phyloP scores from a whole-genome alignment of 352 stramenopile species.

The Globisporangium cystogenes region DNA sequence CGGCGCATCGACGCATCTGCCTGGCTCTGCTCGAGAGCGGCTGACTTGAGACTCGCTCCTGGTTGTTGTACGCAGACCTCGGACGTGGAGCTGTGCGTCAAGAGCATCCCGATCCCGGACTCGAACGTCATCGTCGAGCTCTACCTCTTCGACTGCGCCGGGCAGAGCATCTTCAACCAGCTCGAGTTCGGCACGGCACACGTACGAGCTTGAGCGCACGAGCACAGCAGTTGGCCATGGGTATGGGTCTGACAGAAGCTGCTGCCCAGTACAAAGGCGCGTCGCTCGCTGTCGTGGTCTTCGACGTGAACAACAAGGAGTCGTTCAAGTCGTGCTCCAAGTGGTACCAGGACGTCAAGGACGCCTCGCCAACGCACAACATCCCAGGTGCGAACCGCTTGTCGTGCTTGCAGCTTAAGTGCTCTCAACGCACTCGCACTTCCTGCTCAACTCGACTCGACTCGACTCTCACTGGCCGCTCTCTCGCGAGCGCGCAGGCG shows the following conservation, averaged over 20 bases:
- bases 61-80: constrained; percentile 55
- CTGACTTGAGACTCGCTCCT: too few relatives aligned
- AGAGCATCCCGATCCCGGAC: constrained; percentile 85
- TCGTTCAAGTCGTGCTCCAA: constrained; percentile 82
- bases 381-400: constrained; percentile 36
- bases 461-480: neutral
- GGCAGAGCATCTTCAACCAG: constrained; percentile 94
- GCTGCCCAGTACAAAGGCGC: constrained; percentile 61
- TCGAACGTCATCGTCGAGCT: constrained; percentile 90
- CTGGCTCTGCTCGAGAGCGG: neutral
- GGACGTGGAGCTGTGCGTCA: constrained; percentile 87
- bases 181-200: constrained; percentile 83
- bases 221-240: too few relatives aligned
- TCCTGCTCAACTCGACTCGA: too few relatives aligned
- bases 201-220: constrained; percentile 19
- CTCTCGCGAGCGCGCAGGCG: constrained; percentile 20
- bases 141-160: constrained; percentile 92
- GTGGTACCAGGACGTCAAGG: constrained; percentile 77
- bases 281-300: constrained; percentile 74
- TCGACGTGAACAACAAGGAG: constrained; percentile 84
- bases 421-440: neutral
- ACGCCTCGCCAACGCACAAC: constrained; percentile 69
- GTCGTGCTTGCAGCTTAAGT: neutral
- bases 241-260: too few relatives aligned
- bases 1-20: neutral